Evolutionary conservation across 2,329 filamentous ascomycete species (phyloP).

Genomic region (Tolypocladium tropicale): DNA sequence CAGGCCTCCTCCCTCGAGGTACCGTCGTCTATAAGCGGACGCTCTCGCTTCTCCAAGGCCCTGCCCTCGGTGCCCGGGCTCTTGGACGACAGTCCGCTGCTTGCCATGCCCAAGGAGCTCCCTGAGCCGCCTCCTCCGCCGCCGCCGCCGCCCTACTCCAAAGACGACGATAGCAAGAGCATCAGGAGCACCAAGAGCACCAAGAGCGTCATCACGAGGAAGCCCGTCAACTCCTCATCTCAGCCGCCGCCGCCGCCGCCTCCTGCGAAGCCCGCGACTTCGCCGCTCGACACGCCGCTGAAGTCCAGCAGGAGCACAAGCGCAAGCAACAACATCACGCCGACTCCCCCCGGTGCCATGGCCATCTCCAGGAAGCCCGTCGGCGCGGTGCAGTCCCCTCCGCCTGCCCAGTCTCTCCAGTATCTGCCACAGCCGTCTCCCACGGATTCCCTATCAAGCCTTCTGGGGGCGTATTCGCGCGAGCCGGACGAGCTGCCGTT

Average conservation of each 20-base stretch:
- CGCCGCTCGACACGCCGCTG: background rate
- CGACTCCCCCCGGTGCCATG: slow-evolving; percentile 12
- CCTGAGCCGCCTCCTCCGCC: slow-evolving; percentile 11
- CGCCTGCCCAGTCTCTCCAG: slow-evolving; percentile 10
- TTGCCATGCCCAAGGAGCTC: slow-evolving; percentile 12
- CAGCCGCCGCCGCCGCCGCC: background rate
- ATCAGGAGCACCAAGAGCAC: background rate
- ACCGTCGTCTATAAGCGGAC: slow-evolving; percentile 22
- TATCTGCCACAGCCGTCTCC: slow-evolving; percentile 24
- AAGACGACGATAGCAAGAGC: slow-evolving; percentile 8
- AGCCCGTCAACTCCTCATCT: slow-evolving; percentile 9
- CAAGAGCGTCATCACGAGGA: slow-evolving; percentile 5
- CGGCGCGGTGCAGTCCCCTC: slow-evolving; percentile 5
- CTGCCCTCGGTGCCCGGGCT: slow-evolving; percentile 37
- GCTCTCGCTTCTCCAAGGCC: slow-evolving; percentile 48
- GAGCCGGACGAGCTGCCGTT: slow-evolving; percentile 25
- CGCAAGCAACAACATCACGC: slow-evolving; percentile 1
- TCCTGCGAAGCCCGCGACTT: background rate
- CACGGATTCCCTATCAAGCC: slow-evolving; percentile 40
- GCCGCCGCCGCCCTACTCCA: slow-evolving; percentile 13
- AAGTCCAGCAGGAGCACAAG: background rate
- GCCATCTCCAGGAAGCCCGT: slow-evolving; percentile 27
- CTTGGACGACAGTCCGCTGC: slow-evolving; percentile 7
- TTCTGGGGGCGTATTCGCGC: slow-evolving; percentile 44
- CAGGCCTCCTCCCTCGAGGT: slow-evolving; percentile 3